Conservation (phyloP, 345 rosid species). For the Aquilaria sinensis region DNA sequence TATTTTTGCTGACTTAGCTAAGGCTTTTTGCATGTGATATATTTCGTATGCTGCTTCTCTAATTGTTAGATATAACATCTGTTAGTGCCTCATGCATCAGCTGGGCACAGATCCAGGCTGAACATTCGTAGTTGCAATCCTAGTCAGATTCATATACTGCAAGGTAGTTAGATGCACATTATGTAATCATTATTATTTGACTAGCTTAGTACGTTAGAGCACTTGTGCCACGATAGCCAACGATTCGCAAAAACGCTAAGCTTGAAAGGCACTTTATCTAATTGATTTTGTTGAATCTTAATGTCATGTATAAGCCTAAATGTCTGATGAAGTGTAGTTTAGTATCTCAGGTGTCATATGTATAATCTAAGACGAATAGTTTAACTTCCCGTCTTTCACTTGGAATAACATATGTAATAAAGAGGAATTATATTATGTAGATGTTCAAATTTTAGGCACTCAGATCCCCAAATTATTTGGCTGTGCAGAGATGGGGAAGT, state of each 20-base stretch:
- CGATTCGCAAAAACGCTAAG: too few relatives aligned
- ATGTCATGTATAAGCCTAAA: too few relatives aligned
- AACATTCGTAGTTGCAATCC: constrained; percentile 50
- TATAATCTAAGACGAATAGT: too few relatives aligned
- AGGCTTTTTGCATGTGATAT: constrained; percentile 7
- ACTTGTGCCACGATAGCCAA: too few relatives aligned
- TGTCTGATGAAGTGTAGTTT: too few relatives aligned
- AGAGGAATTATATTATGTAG: constrained; percentile 1
- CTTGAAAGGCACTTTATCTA: too few relatives aligned
- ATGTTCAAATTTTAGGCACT: constrained; percentile 12
- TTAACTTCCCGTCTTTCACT: too few relatives aligned
- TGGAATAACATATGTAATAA: too few relatives aligned
- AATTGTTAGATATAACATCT: constrained; percentile 55
- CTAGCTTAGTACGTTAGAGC: too few relatives aligned
- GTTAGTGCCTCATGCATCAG: constrained; percentile 57
- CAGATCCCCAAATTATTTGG: constrained; percentile 8
- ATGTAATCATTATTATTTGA: not conserved
- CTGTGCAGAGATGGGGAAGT: constrained; percentile 51
- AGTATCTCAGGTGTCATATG: too few relatives aligned
- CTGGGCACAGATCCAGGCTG: constrained; percentile 66
- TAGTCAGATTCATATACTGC: constrained; percentile 47
- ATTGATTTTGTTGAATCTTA: too few relatives aligned
- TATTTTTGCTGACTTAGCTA: not conserved
- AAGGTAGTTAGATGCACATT: constrained; percentile 37
- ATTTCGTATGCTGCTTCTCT: constrained; percentile 16